A percentile compares a stretch with the other conserved stretches of the same genome.
These are phyloP conservation scores for Malus fusca DNA, from an alignment of 306 rosid species.

Conservation along the genomic window DNA sequence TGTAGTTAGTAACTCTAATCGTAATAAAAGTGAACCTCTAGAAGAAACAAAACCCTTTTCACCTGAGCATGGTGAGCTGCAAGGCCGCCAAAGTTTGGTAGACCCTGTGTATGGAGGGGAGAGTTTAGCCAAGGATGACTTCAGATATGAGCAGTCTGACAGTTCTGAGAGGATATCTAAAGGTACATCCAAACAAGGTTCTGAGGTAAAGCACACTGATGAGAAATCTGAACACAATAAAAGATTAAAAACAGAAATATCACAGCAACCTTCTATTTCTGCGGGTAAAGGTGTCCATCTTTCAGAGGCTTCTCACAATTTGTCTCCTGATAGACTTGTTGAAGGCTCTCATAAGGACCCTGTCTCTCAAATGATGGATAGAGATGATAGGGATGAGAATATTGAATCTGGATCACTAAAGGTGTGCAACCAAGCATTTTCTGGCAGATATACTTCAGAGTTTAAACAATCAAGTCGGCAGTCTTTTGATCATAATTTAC, in stretches of 20 bases:
- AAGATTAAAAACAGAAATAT: conserved; percentile 48
- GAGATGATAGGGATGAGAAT: conserved; percentile 54
- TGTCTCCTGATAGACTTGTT: conserved; percentile 45
- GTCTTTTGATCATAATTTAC: conserved; percentile 44
- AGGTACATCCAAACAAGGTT: conserved; percentile 57
- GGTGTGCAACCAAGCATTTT: conserved; percentile 41
- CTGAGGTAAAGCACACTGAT: conserved; percentile 42
- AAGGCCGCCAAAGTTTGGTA: conserved; percentile 48
- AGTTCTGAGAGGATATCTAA: conserved; percentile 54
- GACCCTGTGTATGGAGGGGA: conserved; percentile 66
- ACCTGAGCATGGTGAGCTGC: conserved; percentile 45
- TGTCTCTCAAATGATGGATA: conserved; percentile 30
- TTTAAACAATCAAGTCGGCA: conserved; percentile 48
- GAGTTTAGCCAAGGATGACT: conserved; percentile 39
- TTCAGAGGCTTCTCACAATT: conserved; percentile 34
- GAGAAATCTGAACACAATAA: conserved; percentile 50
- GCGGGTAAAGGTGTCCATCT: conserved; percentile 42
- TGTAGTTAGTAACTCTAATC: conserved; percentile 17
- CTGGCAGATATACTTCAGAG: conserved; percentile 56
- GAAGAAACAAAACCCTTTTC: conserved; percentile 41
- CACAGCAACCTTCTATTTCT: conserved; percentile 31
- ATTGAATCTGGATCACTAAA: conserved; percentile 45
- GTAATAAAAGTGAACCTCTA: conserved; percentile 28
- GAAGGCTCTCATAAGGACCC: conserved; percentile 50
- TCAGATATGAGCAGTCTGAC: conserved; percentile 58